phyloP scores from a whole-genome alignment of 371 early-diverging fungal genomes.

The Mucor plumbeus region DNA sequence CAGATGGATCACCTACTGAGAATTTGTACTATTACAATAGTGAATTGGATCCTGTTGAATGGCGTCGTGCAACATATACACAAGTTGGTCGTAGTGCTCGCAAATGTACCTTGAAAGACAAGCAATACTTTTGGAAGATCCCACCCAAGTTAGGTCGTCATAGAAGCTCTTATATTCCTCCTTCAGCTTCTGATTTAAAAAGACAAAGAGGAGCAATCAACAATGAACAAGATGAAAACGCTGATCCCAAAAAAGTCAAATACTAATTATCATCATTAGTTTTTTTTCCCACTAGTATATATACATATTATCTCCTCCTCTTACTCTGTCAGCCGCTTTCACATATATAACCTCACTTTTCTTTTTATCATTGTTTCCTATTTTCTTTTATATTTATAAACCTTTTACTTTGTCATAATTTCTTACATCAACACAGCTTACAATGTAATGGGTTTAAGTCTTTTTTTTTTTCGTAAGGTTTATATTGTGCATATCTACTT shows the following conservation, averaged over 20 bases:
- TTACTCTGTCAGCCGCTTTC: background rate
- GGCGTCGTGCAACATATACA: constrained; percentile 58
- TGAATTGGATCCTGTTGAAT: constrained; percentile 62
- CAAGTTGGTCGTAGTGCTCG: constrained; percentile 67
- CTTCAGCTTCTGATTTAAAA: constrained; percentile 36
- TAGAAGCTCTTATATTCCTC: constrained; percentile 53
- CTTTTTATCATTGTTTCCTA: constrained; percentile 6
- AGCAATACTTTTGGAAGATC: constrained; percentile 72
- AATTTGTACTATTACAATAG: constrained; percentile 67
- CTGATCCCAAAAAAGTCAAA: constrained; percentile 23
- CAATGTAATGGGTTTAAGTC: too few relatives aligned
- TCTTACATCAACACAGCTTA: too few relatives aligned
- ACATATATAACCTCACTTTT: background rate
- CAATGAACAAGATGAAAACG: constrained; percentile 17
- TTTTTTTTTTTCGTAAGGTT: too few relatives aligned
- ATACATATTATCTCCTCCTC: constrained; percentile 9
- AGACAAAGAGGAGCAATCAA: constrained; percentile 10
- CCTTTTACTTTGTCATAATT: background rate
- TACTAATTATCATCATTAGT: constrained; percentile 12
- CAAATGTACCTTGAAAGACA: constrained; percentile 68
- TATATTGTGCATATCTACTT: too few relatives aligned
- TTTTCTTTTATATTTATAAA: background rate
- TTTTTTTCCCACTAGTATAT: background rate
- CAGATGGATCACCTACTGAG: constrained; percentile 67
- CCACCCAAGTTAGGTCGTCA: constrained; percentile 67